phyloP scores from a whole-genome alignment of 192 early-diverging fungal species.

The Coemansia asiatica region DNA sequence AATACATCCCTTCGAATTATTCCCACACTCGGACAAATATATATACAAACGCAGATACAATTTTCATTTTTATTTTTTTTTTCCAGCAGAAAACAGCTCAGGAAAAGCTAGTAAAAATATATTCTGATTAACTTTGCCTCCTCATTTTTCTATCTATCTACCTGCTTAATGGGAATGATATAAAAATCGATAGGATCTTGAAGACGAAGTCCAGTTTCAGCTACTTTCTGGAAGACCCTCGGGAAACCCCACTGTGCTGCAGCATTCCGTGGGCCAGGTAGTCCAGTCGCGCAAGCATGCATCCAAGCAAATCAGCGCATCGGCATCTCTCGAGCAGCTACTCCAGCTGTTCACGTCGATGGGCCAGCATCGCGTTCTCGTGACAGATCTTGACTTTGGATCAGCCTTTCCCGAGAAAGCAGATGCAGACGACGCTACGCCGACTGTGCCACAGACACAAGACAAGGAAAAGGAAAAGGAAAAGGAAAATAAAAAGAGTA shows the following conservation, averaged over 20 bases:
- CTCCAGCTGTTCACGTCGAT: slow-evolving; percentile 34
- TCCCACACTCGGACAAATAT: background rate
- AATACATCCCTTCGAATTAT: background rate
- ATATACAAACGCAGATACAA: no score
- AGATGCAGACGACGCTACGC: background rate
- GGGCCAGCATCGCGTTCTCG: slow-evolving; percentile 43
- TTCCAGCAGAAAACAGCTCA: no score
- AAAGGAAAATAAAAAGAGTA: background rate
- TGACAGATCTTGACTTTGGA: slow-evolving; percentile 17
- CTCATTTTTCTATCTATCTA: no score
- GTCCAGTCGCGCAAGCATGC: slow-evolving; percentile 46
- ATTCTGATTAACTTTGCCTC: no score
- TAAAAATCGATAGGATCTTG: slow-evolving; percentile 33
- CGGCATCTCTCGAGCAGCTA: slow-evolving; percentile 36
- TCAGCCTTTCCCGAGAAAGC: background rate
- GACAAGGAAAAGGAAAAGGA: background rate
- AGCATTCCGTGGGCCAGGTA: slow-evolving; percentile 36
- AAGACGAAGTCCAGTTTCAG: slow-evolving; percentile 45
- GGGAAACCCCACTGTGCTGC: slow-evolving; percentile 30
- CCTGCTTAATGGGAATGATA: no score
- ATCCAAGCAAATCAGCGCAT: slow-evolving; percentile 34
- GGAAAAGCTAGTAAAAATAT: no score
- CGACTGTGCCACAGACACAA: slow-evolving; percentile 17
- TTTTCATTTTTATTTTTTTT: no score
- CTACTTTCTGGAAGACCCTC: slow-evolving; percentile 41